Percentiles rank a stretch among this genome's conserved stretches.
phyloP scores from a whole-genome alignment of 2,329 filamentous ascomycete genomes.

The Alternaria conjuncta region DNA sequence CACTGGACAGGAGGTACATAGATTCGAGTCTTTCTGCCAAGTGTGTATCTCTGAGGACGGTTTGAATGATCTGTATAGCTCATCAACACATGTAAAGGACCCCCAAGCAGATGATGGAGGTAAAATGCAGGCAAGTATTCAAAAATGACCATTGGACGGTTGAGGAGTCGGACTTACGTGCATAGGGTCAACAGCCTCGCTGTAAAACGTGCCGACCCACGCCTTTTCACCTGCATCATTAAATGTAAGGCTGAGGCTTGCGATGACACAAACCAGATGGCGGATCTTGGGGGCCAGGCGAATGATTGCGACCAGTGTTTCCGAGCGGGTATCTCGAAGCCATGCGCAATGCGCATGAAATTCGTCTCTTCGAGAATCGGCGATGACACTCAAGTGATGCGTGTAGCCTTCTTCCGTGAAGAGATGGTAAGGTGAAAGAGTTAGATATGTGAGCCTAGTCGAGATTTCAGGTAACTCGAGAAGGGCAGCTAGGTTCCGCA shows the following conservation, averaged over 20 bases:
- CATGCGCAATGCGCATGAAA: background rate
- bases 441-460: background rate
- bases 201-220: background rate
- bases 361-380: background rate
- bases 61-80: background rate
- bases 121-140: background rate
- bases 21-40: background rate
- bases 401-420: background rate
- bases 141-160: background rate
- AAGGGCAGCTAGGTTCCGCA: background rate
- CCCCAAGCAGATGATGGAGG: background rate
- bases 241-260: background rate
- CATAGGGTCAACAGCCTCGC: background rate
- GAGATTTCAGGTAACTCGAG: background rate
- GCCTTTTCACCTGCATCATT: background rate
- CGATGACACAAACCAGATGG: background rate
- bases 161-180: background rate
- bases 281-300: background rate
- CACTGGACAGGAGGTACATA: background rate
- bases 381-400: background rate
- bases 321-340: background rate
- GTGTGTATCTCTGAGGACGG: background rate
- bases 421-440: background rate
- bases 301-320: background rate
- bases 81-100: background rate